Evolutionary conservation across 2,329 filamentous ascomycete genomes (phyloP).

Genomic region (Claviceps maximensis): DNA sequence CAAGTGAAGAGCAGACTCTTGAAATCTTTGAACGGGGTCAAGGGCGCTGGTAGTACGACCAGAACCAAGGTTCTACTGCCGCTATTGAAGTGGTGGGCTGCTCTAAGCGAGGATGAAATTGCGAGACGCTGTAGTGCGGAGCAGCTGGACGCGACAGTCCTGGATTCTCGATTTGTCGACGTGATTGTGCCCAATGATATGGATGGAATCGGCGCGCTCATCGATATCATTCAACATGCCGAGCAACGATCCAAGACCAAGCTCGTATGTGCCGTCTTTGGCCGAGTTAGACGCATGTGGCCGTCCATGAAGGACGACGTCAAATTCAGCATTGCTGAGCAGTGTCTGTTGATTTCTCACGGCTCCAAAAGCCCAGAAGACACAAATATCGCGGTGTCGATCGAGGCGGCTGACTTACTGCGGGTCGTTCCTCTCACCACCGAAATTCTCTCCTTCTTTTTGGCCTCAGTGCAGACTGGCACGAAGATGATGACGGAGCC

Average conservation of each 20-base stretch:
- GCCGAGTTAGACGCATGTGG: constrained; percentile 61
- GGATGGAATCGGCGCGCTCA: constrained; percentile 37
- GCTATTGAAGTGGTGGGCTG: constrained; percentile 55
- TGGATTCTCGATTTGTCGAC: constrained; percentile 34
- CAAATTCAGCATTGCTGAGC: constrained; percentile 45
- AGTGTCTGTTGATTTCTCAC: constrained; percentile 49
- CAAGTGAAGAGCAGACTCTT: constrained; percentile 59
- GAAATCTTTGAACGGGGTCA: constrained; percentile 57
- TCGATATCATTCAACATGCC: constrained; percentile 31
- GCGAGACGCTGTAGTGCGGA: constrained; percentile 26
- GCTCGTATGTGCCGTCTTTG: constrained; percentile 54
- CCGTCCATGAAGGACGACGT: constrained; percentile 51
- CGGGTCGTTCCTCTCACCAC: constrained; percentile 62
- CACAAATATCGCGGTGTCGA: constrained; percentile 26
- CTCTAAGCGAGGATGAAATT: constrained; percentile 37
- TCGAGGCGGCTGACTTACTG: constrained; percentile 58
- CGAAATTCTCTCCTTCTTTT: constrained; percentile 55
- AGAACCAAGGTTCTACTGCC: constrained; percentile 69
- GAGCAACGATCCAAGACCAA: constrained; percentile 26
- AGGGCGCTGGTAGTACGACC: constrained; percentile 53
- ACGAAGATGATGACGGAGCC: constrained; percentile 58
- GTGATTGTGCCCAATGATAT: constrained; percentile 41
- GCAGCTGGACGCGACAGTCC: constrained; percentile 26
- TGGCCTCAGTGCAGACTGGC: constrained; percentile 62
- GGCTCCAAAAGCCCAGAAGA: constrained; percentile 21